Conservation (phyloP, 116 monocot species). For the Posidonia oceanica region DNA sequence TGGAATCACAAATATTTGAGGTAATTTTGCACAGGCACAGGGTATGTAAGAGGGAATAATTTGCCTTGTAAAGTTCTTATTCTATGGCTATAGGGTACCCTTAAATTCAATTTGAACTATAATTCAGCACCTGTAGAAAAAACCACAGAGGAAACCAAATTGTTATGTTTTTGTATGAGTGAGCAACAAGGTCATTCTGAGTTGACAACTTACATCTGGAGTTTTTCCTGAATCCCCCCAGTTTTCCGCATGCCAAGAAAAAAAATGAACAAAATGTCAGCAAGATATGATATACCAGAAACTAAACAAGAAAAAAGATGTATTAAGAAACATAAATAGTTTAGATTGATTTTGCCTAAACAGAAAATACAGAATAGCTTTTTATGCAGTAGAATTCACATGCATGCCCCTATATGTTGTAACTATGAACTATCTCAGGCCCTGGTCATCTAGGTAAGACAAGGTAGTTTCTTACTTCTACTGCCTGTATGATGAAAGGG, state of each 20-base stretch:
- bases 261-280: neutral
- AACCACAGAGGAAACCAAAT: neutral
- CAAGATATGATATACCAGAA: neutral
- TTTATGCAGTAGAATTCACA: neutral
- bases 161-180: neutral
- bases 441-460: no score
- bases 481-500: no score
- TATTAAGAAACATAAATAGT: neutral
- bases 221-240: constrained; percentile 52
- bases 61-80: neutral
- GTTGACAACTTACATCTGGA: constrained; percentile 40
- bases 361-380: neutral
- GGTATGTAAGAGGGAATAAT: neutral
- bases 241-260: neutral
- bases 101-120: no score
- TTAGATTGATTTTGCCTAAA: neutral
- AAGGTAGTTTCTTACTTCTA: no score
- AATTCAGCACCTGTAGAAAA: neutral
- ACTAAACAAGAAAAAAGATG: neutral
- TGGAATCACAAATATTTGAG: no score
- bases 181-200: neutral
- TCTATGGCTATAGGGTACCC: no score
- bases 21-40: neutral
- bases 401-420: no score
- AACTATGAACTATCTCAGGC: neutral